Conservation (phyloP, 1,284 basidiomycete genomes). For the Cystobasidium sp. region DNA sequence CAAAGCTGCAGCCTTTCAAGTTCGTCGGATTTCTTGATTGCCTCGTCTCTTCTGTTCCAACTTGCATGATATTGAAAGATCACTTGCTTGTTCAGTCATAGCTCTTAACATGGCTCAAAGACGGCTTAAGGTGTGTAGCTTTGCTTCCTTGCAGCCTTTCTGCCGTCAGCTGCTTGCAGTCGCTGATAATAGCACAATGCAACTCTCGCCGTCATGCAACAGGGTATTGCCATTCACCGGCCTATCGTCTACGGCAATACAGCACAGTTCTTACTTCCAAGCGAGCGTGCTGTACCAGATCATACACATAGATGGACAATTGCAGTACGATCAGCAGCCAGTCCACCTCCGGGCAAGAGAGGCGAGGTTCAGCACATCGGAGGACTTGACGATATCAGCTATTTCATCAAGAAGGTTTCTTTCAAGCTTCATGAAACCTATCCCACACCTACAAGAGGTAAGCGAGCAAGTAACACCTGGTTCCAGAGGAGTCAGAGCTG, state of each 20-base stretch:
- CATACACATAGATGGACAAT: slow-evolving; percentile 99
- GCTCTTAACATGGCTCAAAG: slow-evolving; percentile 29
- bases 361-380: slow-evolving; percentile 59
- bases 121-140: slow-evolving; percentile 33
- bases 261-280: slow-evolving; percentile 76
- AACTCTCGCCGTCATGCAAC: neutral
- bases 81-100: neutral
- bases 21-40: neutral
- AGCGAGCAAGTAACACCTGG: neutral
- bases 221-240: slow-evolving; percentile 87
- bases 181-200: neutral
- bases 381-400: slow-evolving; percentile 81
- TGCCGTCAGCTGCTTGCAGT: neutral
- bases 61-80: neutral
- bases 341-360: slow-evolving; percentile 55
- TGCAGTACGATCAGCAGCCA: slow-evolving; percentile 71
- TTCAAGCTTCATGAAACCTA: slow-evolving; percentile 99
- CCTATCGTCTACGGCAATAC: slow-evolving; percentile 96
- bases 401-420: slow-evolving; percentile 91
- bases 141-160: neutral
- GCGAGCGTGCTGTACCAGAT: slow-evolving; percentile 72
- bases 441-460: slow-evolving; percentile 84
- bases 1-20: too few relatives aligned
- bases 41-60: too few relatives aligned
- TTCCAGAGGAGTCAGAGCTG: neutral